A percentile compares a stretch with the other conserved stretches of the same genome.
These are phyloP conservation scores for Citrus unshiu DNA, from an alignment of 345 rosid genomes.

Conservation along the genomic window DNA sequence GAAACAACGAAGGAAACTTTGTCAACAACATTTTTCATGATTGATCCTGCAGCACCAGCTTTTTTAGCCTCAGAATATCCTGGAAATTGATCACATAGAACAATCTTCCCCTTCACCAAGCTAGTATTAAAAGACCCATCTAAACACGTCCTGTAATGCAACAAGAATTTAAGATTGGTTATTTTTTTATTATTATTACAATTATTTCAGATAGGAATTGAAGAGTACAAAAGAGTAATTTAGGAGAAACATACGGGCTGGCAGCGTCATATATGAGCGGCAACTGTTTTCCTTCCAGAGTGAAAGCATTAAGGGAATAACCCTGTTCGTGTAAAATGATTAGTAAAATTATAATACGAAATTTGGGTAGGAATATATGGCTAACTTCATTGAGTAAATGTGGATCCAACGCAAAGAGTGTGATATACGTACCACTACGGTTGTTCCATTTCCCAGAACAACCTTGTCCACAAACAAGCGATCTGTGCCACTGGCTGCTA, in stretches of 20 bases:
- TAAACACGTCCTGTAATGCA: constrained; percentile 25
- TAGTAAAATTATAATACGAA: not conserved
- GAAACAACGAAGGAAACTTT: constrained; percentile 16
- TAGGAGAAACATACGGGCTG: constrained; percentile 21
- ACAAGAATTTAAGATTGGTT: not conserved
- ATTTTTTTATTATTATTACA: not conserved
- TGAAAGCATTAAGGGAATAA: constrained; percentile 28
- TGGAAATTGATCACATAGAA: constrained; percentile 3
- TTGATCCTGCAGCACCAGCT: constrained; percentile 39
- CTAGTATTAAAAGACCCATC: constrained; percentile 21
- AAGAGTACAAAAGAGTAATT: not conserved
- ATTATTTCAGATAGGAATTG: not conserved
- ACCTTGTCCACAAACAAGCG: constrained; percentile 28
- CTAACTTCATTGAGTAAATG: not conserved
- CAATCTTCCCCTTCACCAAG: constrained; percentile 36
- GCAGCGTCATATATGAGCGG: constrained; percentile 25
- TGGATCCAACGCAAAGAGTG: not conserved
- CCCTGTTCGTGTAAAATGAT: constrained; percentile 25
- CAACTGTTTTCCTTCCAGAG: constrained; percentile 14
- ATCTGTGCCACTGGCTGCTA: constrained; percentile 49
- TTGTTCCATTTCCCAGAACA: constrained; percentile 37
- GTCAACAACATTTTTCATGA: not conserved
- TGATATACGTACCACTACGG: constrained; percentile 30
- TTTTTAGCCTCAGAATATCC: not conserved
- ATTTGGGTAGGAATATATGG: too few relatives aligned